These are phyloP conservation scores for Tuber aestivum DNA, from an alignment of 495 filamentous ascomycete species.

Conservation along the genomic window DNA sequence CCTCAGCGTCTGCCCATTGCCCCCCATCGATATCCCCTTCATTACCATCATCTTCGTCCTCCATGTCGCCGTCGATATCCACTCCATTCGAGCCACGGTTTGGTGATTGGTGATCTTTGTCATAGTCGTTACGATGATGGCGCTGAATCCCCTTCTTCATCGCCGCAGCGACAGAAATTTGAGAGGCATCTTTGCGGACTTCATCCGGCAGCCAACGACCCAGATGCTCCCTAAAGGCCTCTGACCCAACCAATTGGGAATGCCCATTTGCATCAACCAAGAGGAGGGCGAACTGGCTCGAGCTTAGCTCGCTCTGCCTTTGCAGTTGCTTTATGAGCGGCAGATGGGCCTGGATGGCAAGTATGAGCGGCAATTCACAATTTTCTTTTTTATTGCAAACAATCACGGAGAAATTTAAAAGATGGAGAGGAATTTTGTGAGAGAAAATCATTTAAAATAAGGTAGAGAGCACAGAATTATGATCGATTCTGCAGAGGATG, in stretches of 20 bases:
- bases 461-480: conserved; percentile 20
- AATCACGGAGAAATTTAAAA: conserved; percentile 26
- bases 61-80: conserved; percentile 30
- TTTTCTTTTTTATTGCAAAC: conserved; percentile 22
- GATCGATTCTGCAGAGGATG: not conserved
- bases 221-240: conserved; percentile 32
- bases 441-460: conserved; percentile 35
- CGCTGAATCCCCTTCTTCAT: conserved; percentile 28
- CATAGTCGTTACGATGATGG: conserved; percentile 34
- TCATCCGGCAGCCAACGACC: conserved; percentile 36
- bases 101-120: conserved; percentile 31
- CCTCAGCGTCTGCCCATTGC: conserved; percentile 32
- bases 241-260: conserved; percentile 22
- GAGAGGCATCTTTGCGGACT: conserved; percentile 30
- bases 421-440: conserved; percentile 10
- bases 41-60: conserved; percentile 39
- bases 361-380: conserved; percentile 35
- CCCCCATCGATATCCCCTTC: conserved; percentile 23
- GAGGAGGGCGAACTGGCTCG: conserved; percentile 39
- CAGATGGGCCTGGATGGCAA: conserved; percentile 32
- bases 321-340: conserved; percentile 35
- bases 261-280: conserved; percentile 39
- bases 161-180: conserved; percentile 26
- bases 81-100: conserved; percentile 18
- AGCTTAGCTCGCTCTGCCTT: conserved; percentile 27